Base-by-base conservation (phyloP, 345 rosid species). In the Pelargonium nanum region DNA sequence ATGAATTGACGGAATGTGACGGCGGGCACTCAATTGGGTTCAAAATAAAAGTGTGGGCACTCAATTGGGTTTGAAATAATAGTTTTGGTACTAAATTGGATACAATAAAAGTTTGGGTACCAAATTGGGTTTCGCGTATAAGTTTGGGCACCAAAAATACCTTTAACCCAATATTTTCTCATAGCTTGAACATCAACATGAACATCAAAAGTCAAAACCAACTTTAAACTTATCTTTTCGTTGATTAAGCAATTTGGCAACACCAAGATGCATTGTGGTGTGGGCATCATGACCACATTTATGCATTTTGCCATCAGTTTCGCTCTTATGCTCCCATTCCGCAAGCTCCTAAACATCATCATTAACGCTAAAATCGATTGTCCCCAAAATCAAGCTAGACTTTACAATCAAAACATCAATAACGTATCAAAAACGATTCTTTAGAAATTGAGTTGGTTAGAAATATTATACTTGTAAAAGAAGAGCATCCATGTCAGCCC, bases 401-500 rank as follows among this genome's bases (percentile, higher is more conserved):
- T 19, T 32, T 0, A 24, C 34, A 28, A 23, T 24, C 2, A 20
- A 28, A 19, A 23, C 53, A 26, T 15, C 59, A 23, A 19, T 40
- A 51, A 19, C 5, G n/a, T n/a, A n/a, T n/a, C n/a, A n/a, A n/a
- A n/a, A n/a, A n/a, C n/a, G n/a, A n/a, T n/a, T n/a, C n/a, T n/a
- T n/a, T n/a, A n/a, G n/a, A n/a, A n/a, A n/a, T n/a, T n/a, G n/a
- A n/a, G n/a, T n/a, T n/a, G n/a, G n/a, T 0, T 0, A 2, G 48
- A 50, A 45, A 21, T 26, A 19, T 16, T 24, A 53, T 53, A 85
- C 86, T 68, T 80, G 87, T 62, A 86, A 30, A 5, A 87, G 89
- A 22, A 92, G 84, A 50, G 93, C 93, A 24, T 87, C 98, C 85
- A 87, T 87, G 65, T 92, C 95, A 20, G 98, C 96, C 7, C 93